Percentiles rank a stretch among this genome's conserved stretches.
phyloP scores from a whole-genome alignment of 139 green algal species.

The Nannochloris sp. region DNA sequence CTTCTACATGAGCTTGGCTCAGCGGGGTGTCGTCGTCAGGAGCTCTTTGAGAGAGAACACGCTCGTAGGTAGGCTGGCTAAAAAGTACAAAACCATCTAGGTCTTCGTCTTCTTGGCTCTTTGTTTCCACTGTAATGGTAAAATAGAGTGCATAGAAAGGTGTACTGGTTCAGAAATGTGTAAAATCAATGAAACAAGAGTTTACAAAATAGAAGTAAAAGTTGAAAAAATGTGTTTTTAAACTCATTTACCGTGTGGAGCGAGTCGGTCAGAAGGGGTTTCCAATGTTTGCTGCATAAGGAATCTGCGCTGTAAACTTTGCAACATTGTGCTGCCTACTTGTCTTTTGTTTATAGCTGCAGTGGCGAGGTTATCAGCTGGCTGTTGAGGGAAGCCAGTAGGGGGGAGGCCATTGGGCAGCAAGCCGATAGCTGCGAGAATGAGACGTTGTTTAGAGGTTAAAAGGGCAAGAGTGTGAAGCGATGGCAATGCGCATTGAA shows the following conservation, averaged over 20 bases:
- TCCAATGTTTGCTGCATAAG: slow-evolving; percentile 16
- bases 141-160: background rate
- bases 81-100: slow-evolving; percentile 26
- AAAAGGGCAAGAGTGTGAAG: background rate
- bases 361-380: background rate
- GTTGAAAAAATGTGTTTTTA: background rate
- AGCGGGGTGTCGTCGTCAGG: background rate
- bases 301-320: slow-evolving; percentile 30
- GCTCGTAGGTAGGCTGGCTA: slow-evolving; percentile 27
- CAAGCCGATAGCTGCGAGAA: background rate
- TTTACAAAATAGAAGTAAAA: background rate
- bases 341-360: background rate
- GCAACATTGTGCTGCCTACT: slow-evolving; percentile 12
- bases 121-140: background rate
- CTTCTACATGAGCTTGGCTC: background rate
- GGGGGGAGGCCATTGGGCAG: background rate
- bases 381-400: background rate
- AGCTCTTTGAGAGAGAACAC: slow-evolving; percentile 7
- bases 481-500: background rate
- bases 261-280: slow-evolving; percentile 2
- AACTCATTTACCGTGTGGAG: background rate
- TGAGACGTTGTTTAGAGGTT: no score
- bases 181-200: slow-evolving; percentile 1
- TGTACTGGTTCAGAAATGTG: background rate
- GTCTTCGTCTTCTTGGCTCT: slow-evolving; percentile 8